Evolutionary conservation across 2,329 filamentous ascomycete species (phyloP).

Genomic region (Verticillium albo-atrum): DNA sequence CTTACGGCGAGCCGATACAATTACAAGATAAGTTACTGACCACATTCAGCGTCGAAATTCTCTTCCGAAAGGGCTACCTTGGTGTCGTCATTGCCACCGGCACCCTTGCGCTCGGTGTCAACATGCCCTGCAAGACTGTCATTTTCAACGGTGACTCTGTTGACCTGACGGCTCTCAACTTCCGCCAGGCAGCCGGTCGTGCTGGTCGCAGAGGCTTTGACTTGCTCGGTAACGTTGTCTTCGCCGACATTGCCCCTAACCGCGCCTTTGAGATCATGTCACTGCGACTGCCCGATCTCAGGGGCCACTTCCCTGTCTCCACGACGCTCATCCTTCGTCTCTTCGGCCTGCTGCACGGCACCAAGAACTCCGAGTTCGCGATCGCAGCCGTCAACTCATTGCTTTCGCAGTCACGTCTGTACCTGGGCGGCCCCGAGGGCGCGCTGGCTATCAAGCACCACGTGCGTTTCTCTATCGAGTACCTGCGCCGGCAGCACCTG

Average conservation of each 20-base stretch:
- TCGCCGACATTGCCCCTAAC: conserved; percentile 57
- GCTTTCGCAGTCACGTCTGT: conserved; percentile 65
- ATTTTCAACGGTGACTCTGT: conserved; percentile 71
- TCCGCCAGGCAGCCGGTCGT: conserved; percentile 71
- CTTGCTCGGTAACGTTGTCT: conserved; percentile 75
- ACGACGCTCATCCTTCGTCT: conserved; percentile 67
- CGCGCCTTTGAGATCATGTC: conserved; percentile 68
- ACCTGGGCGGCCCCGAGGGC: conserved; percentile 63
- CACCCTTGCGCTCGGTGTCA: conserved; percentile 73
- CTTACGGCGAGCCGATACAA: not conserved
- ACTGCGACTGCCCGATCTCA: conserved; percentile 67
- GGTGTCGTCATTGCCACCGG: conserved; percentile 71
- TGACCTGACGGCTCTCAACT: conserved; percentile 71
- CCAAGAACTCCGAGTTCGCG: conserved; percentile 58
- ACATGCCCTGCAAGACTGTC: conserved; percentile 80
- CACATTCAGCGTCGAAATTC: conserved; percentile 54
- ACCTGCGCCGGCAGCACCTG: conserved; percentile 64
- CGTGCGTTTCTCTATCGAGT: conserved; percentile 76
- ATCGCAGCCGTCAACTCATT: conserved; percentile 60
- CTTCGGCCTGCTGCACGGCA: conserved; percentile 62
- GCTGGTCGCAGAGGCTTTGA: conserved; percentile 79
- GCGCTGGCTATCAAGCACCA: conserved; percentile 71
- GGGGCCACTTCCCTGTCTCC: conserved; percentile 74
- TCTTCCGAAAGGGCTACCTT: conserved; percentile 70
- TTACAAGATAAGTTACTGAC: not conserved